Conservation (phyloP, 768 basidiomycete species). For the Xerocomellus chrysenteron region DNA sequence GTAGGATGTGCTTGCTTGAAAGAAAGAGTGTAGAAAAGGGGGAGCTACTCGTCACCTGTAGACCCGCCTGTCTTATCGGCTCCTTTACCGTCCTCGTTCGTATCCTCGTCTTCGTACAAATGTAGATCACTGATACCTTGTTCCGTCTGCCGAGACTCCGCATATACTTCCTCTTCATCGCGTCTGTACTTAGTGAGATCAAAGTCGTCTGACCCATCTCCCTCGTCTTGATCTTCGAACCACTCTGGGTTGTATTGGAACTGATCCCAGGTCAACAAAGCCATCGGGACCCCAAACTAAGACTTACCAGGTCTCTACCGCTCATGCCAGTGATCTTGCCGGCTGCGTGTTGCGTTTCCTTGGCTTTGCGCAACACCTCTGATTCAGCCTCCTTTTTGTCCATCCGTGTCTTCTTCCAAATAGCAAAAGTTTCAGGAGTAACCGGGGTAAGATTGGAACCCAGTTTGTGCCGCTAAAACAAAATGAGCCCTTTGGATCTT, state of each 20-base stretch:
- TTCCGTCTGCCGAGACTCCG: conserved; percentile 25
- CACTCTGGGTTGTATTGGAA: conserved; percentile 96
- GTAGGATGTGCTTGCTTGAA: not conserved
- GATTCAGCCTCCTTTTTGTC: conserved; percentile 92
- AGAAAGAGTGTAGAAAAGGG: not conserved
- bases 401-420: conserved; percentile 94
- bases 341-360: conserved; percentile 76
- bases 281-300: not conserved
- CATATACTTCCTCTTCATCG: conserved; percentile 30
- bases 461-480: conserved; percentile 84
- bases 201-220: conserved; percentile 46
- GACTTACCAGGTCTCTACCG: conserved; percentile 85
- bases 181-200: conserved; percentile 61
- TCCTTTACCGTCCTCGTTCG: conserved; percentile 3
- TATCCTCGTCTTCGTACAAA: conserved; percentile 24
- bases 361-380: conserved; percentile 78
- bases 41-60: not conserved
- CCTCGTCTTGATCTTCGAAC: conserved; percentile 77
- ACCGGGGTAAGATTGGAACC: conserved; percentile 89
- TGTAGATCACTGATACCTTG: conserved; percentile 12
- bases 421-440: conserved; percentile 85
- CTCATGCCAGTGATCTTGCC: conserved; percentile 94
- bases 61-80: not conserved
- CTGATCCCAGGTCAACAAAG: conserved; percentile 37
- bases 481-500: not conserved